Conservation (phyloP, 345 rosid genomes). For the Mangifera indica region DNA sequence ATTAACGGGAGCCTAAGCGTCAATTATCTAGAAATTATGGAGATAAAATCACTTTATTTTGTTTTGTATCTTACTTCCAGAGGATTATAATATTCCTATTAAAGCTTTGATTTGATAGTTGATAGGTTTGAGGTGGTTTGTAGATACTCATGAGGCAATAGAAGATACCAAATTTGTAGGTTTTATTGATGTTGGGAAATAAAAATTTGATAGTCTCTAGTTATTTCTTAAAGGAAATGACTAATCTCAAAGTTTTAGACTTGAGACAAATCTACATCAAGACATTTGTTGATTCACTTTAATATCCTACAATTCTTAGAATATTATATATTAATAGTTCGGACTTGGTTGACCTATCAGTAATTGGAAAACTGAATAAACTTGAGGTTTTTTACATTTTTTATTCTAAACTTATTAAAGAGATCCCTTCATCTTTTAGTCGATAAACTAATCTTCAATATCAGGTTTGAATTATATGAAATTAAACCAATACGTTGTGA, state of each 20-base stretch:
- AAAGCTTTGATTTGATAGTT: background rate
- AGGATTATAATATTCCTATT: background rate
- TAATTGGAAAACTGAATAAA: no score
- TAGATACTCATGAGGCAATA: background rate
- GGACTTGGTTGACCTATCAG: no score
- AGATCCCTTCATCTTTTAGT: background rate
- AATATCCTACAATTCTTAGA: background rate
- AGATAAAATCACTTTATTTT: background rate
- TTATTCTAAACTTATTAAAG: no score
- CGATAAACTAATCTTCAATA: background rate
- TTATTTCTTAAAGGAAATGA: conserved; percentile 1
- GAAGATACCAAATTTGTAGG: background rate
- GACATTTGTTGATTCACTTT: background rate
- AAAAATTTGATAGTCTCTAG: background rate
- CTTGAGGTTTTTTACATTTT: background rate
- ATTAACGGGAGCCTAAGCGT: no score
- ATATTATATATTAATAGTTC: background rate
- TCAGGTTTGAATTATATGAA: background rate
- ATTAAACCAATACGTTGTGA: background rate
- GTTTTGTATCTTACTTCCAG: background rate
- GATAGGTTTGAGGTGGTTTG: background rate
- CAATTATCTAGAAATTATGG: background rate
- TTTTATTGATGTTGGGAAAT: background rate
- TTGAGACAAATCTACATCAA: background rate
- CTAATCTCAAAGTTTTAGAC: background rate